Evolutionary conservation across 805 yeast genomes (phyloP), one percentile per base, ranked within the genome.

Genomic region (Grigorovia transvaalensis): DNA sequence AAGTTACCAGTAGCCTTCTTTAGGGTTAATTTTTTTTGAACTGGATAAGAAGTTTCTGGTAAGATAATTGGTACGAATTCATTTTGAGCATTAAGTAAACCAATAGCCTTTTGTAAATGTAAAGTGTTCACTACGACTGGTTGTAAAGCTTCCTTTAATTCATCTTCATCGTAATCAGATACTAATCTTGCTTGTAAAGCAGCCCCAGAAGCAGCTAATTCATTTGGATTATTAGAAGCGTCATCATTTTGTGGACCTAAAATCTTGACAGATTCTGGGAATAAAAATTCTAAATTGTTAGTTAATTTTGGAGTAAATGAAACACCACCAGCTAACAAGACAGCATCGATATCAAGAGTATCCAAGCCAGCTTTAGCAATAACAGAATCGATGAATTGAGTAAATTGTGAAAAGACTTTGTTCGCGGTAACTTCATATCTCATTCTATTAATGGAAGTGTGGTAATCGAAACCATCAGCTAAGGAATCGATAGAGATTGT

Each of bases 401-500:
- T 73, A 81, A 89, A 84, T 69, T 84, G 80, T 57, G 81, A 72
- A 62, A 91, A 80, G 33, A 85, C 89, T 58, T 79, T 74, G 74
- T 93, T 83, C 49, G 88, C 88, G 52, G 86, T 82, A 57, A 91
- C 76, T 75, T 93, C 99, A 67, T 79, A 93, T 72, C 96, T 81
- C 74, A 93, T 76, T 76, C 98, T 86, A 80, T 93, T 93, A 67
- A 93, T 83, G 53, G 91, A 78, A 56, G 96, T 80, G 73, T 88
- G 90, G 81, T 84, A 93, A 73, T 93, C 99, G 67, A 76, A 80
- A 57, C 99, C 99, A 54, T 86, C 95, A 54, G 96, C 91, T 57
- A 93, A 78, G 20, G 96, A 85, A 72, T 93, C 99, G 61, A 93
- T 86, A 46, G 98, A 93, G 65, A 89, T 88, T 51, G 93, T 85